A percentile compares a stretch with the other conserved stretches of the same genome.
These are phyloP conservation scores for Candolleomyces eurysporus DNA, from an alignment of 768 basidiomycete species.

Conservation along the genomic window DNA sequence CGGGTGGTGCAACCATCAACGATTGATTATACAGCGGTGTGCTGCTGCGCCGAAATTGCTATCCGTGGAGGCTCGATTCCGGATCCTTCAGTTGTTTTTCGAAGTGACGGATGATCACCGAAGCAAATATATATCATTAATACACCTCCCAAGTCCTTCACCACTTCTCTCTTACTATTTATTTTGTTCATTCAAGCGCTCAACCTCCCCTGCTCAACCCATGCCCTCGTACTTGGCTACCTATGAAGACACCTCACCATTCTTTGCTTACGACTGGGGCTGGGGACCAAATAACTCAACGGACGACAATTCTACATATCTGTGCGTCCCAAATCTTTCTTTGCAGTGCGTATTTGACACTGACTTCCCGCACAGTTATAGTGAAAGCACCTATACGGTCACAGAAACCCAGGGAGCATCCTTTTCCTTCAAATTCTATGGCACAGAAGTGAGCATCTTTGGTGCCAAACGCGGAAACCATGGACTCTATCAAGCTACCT, in stretches of 20 bases:
- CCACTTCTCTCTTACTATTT: too few species aligned
- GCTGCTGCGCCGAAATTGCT: too few species aligned
- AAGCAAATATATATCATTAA: too few species aligned
- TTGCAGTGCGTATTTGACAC: background rate
- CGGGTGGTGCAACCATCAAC: too few species aligned
- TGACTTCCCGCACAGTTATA: slow-evolving; percentile 7
- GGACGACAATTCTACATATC: background rate
- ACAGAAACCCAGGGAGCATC: slow-evolving; percentile 27
- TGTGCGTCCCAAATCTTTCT: background rate
- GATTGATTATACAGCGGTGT: too few species aligned
- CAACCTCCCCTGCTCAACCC: too few species aligned
- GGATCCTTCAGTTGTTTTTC: too few species aligned
- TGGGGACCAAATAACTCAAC: background rate
- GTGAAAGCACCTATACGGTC: slow-evolving; percentile 15
- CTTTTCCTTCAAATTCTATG: slow-evolving; percentile 34
- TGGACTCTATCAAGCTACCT: slow-evolving; percentile 24
- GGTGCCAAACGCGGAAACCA: slow-evolving; percentile 39
- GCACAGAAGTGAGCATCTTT: slow-evolving; percentile 35
- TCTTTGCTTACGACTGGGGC: background rate
- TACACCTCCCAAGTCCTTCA: too few species aligned
- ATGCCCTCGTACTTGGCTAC: background rate
- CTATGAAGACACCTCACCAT: background rate
- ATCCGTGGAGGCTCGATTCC: too few species aligned
- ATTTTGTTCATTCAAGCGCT: too few species aligned
- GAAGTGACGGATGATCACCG: too few species aligned